Evolutionary conservation across 78 protist species (phyloP), one percentile per base, ranked within the genome.

Genomic region (Dictyostelium capitatum): DNA sequence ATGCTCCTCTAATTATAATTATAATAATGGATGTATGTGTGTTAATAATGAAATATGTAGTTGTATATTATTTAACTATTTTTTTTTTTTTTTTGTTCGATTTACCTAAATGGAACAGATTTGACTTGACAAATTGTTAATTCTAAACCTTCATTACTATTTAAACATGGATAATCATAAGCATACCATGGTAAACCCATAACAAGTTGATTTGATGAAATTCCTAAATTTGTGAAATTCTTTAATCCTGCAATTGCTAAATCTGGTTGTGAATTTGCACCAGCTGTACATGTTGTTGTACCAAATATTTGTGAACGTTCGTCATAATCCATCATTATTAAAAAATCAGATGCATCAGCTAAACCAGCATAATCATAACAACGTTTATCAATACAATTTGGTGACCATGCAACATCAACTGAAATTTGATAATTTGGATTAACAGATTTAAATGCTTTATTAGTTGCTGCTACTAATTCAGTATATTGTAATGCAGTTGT

Each of bases 171-270:
- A 37, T 79, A 79, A 14, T 48, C 20, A n/a, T 95, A 95, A 9
- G 96, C 97, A 56, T 95, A 95, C 89, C 85, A 95, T 41, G 97
- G 97, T 25, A 95, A 48, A 19, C 96, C 97, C 89, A 95, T 89
- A 11, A 95, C 93, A 3, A 95, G 46, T 50, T 83, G 72, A 69
- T 48, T 10, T 0, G 77, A 25, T 7, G 65, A 46, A 10, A 95
- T 89, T 7, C 96, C 96, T 19, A 95, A 43, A 30, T 53, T 74
- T 0, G 87, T 50, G 82, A 23, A 95, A 19, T 69, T 67, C 17
- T 62, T 10, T 74, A 92, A 67, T 2, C 97, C 97, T 4, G 56
- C 82, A 3, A n/a, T n/a, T 4, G 56, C 79, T n/a, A 17, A 17
- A 20, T n/a, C n/a, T n/a, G 79, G 51, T 46, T 51, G 50, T 0